These are phyloP conservation scores for Phalaenopsis hybrid DNA, from an alignment of 116 monocot genomes.

Conservation along the genomic window DNA sequence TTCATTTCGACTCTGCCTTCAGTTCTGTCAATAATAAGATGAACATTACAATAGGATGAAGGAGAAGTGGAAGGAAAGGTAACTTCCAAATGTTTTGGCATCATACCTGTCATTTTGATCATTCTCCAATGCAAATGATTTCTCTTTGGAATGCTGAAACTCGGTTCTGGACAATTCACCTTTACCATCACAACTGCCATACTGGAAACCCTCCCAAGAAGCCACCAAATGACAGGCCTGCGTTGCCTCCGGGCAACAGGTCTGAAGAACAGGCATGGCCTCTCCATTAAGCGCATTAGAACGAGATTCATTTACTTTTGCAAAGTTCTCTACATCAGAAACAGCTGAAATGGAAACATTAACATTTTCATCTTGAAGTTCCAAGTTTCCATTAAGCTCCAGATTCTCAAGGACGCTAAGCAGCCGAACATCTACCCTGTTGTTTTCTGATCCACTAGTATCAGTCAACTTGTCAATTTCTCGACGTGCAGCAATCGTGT, in stretches of 20 bases:
- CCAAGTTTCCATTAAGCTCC: not conserved
- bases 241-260: not conserved
- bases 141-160: slow-evolving; percentile 4
- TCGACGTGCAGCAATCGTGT: not conserved
- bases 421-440: not conserved
- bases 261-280: not conserved
- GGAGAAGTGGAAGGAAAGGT: not conserved
- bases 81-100: not conserved
- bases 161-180: not conserved
- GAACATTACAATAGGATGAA: not conserved
- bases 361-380: not conserved
- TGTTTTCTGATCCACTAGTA: not conserved
- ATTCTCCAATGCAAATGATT: not conserved
- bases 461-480: not conserved
- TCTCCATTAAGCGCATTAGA: not conserved
- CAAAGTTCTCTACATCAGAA: not conserved
- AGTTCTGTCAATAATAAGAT: not conserved
- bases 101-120: slow-evolving; percentile 8
- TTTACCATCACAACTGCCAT: not conserved
- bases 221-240: not conserved
- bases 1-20: not conserved
- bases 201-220: not conserved
- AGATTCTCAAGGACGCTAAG: not conserved
- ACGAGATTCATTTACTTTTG: not conserved
- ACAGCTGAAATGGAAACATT: not conserved